These are phyloP conservation scores for Amaranthus hypochondriacus DNA, from an alignment of 148 eudicot species.

Conservation along the genomic window DNA sequence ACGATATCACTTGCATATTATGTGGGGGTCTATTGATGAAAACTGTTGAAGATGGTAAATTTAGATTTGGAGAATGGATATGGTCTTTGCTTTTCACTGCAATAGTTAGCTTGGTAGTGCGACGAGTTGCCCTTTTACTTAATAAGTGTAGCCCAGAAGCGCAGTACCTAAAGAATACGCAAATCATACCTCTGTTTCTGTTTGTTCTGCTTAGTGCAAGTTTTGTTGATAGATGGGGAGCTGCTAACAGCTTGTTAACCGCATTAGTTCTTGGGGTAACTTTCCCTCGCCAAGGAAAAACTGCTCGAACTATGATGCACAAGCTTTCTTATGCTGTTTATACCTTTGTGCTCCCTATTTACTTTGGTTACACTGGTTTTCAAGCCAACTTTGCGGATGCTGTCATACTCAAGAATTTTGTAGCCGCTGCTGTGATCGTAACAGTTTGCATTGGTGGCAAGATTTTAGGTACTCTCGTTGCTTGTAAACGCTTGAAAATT, in stretches of 20 bases:
- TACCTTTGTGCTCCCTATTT: constrained; percentile 75
- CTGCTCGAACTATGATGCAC: constrained; percentile 67
- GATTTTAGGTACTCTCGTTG: constrained; percentile 67
- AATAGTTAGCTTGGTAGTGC: constrained; percentile 39
- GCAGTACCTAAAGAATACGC: constrained; percentile 64
- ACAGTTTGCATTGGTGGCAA: constrained; percentile 71
- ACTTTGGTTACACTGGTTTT: constrained; percentile 84
- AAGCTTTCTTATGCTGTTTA: constrained; percentile 68
- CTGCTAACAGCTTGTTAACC: constrained; percentile 63
- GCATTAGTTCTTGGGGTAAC: constrained; percentile 65
- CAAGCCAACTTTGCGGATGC: constrained; percentile 45
- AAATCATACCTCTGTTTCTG: constrained; percentile 48
- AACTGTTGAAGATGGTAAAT: constrained; percentile 23
- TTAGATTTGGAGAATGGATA: constrained; percentile 30
- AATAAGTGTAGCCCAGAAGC: constrained; percentile 54
- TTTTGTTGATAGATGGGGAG: constrained; percentile 63
- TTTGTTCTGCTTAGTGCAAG: constrained; percentile 57
- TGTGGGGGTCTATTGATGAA: constrained; percentile 35
- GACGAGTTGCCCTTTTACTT: constrained; percentile 50
- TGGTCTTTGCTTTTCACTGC: constrained; percentile 39
- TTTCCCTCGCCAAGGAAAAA: constrained; percentile 80
- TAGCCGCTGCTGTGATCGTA: constrained; percentile 37
- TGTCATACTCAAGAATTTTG: constrained; percentile 21
- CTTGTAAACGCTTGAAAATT: constrained; percentile 56
- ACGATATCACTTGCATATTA: constrained; percentile 40